Evolutionary conservation across 1,284 basidiomycete species (phyloP), one percentile per base, ranked within the genome.

Genomic region (Ceratobasidium sp.): DNA sequence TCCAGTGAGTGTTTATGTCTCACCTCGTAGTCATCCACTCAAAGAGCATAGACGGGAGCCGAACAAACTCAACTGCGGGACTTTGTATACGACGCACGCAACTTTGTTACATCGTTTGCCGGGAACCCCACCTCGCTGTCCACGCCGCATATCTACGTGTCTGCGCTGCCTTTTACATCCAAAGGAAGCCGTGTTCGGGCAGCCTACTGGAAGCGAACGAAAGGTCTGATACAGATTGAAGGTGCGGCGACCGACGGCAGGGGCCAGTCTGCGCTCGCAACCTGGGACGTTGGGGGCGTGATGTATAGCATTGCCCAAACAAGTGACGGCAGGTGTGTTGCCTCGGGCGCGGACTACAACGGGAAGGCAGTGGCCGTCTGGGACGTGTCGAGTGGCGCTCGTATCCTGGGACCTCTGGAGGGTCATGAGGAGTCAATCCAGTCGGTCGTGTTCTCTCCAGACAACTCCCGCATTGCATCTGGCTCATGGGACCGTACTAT

Each of bases 111-210:
- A 2, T 20, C 20, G 5, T 27, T 57, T 27, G 40, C 35, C 29
- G 40, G 35, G 20, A 40, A 43, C 25, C 29, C 55, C 6, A 38
- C 17, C 12, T 27, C 32, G 8, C 13, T n/a, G n/a, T 40, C 35
- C 8, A 57, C 55, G 7, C 55, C 55, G 3, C 55, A 57, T 27
- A 40, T 56, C 20, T 56, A 56, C 35, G 27, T 42, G 15, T 56
- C 54, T 10, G 35, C 25, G 12, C 35, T 57, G 10, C 22, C 35
- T 3, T 27, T 57, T 40, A n/a, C n/a, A n/a, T n/a, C n/a, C n/a
- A n/a, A n/a, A n/a, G n/a, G n/a, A n/a, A n/a, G n/a, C n/a, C n/a
- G n/a, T n/a, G n/a, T n/a, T n/a, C n/a, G n/a, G n/a, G n/a, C n/a
- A n/a, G n/a, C n/a, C n/a, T n/a, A n/a, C n/a, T n/a, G n/a, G n/a